These are phyloP conservation scores for Podila horticola DNA, from an alignment of 192 early-diverging fungal genomes.

Conservation along the genomic window DNA sequence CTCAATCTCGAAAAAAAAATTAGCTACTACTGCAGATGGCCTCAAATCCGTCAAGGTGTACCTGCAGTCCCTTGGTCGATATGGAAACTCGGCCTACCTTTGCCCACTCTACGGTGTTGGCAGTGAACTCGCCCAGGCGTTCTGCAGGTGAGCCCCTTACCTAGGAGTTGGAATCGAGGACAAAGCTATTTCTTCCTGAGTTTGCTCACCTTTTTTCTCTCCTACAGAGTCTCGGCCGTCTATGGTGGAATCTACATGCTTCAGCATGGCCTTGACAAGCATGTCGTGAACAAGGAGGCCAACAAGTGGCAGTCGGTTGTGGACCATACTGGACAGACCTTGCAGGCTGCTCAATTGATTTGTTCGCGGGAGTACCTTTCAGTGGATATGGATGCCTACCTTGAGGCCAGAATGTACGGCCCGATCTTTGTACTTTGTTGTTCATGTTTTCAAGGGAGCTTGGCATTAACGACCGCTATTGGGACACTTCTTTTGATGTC, in stretches of 20 bases:
- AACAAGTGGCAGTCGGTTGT: slow-evolving; percentile 56
- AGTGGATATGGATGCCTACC: slow-evolving; percentile 37
- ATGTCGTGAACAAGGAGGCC: slow-evolving; percentile 50
- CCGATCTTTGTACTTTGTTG: neutral
- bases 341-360: slow-evolving; percentile 59
- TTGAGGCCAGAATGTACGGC: slow-evolving; percentile 37
- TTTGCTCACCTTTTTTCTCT: neutral
- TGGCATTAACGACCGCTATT: neutral
- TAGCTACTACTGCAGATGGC: slow-evolving; percentile 70
- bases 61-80: slow-evolving; percentile 84
- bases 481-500: neutral
- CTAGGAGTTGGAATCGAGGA: too few species aligned
- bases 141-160: slow-evolving; percentile 69
- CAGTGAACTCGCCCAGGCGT: slow-evolving; percentile 90
- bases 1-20: neutral
- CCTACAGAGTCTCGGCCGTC: slow-evolving; percentile 81
- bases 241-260: slow-evolving; percentile 92
- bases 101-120: slow-evolving; percentile 88
- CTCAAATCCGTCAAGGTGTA: slow-evolving; percentile 73
- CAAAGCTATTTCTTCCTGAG: too few species aligned
- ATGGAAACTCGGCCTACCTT: slow-evolving; percentile 84
- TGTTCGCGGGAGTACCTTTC: slow-evolving; percentile 66
- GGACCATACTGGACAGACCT: slow-evolving; percentile 50
- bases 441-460: slow-evolving; percentile 1
- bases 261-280: slow-evolving; percentile 56